Evolutionary conservation across 1,284 basidiomycete genomes (phyloP).

Genomic region (Melanopsichium pennsylvanicum): DNA sequence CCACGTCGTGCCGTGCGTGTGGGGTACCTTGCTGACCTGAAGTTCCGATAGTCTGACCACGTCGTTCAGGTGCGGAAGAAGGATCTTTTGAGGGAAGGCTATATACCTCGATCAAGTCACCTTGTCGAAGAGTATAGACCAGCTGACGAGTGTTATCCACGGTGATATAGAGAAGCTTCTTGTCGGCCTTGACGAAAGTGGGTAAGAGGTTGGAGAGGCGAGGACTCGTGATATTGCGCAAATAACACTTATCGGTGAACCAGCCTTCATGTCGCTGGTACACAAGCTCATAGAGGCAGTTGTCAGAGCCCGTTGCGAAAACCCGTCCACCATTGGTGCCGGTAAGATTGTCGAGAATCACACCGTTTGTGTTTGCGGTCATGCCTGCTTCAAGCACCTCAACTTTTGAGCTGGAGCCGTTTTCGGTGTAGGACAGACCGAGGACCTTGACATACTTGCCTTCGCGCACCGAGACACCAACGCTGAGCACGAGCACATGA

Average conservation of each 20-base stretch:
- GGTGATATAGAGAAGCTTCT: constrained; percentile 52
- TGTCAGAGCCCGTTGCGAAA: constrained; percentile 87
- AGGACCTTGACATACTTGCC: constrained; percentile 83
- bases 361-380: constrained; percentile 75
- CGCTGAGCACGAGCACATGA: constrained; percentile 88
- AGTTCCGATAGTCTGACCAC: constrained; percentile 57
- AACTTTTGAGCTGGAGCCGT: constrained; percentile 69
- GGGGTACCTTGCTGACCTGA: constrained; percentile 58
- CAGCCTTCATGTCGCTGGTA: constrained; percentile 91
- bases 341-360: constrained; percentile 80
- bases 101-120: constrained; percentile 61
- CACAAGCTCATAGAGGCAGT: constrained; percentile 88
- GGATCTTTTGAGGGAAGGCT: constrained; percentile 49
- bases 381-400: constrained; percentile 91
- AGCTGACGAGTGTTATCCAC: constrained; percentile 56
- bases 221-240: constrained; percentile 75
- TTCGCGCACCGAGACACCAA: constrained; percentile 65
- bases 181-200: constrained; percentile 71
- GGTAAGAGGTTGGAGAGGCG: constrained; percentile 63
- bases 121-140: constrained; percentile 59
- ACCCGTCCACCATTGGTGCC: constrained; percentile 84
- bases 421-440: constrained; percentile 73
- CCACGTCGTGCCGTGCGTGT: constrained; percentile 54
- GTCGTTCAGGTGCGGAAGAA: constrained; percentile 53
- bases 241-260: constrained; percentile 80